Percentiles rank a stretch among this genome's conserved stretches.
Conservation (phyloP, 768 basidiomycete genomes). For the Calvatia gigantea region DNA sequence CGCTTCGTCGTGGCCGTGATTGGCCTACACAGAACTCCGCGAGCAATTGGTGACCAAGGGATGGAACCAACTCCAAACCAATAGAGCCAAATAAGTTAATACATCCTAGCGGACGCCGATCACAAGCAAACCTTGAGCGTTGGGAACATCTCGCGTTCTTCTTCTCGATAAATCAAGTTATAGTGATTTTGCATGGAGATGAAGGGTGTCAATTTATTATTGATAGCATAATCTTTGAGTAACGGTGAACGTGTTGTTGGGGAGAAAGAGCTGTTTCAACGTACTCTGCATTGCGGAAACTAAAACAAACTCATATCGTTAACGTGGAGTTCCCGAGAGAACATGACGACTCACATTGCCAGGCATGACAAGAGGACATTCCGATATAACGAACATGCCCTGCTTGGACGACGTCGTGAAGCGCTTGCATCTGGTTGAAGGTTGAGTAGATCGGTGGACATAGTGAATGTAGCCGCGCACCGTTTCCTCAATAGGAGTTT, state of each 20-base stretch:
- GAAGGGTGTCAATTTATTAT: constrained; percentile 54
- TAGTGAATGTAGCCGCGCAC: constrained; percentile 20
- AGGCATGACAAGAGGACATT: constrained; percentile 54
- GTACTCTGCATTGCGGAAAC: constrained; percentile 57
- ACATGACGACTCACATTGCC: constrained; percentile 40
- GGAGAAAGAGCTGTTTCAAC: not conserved
- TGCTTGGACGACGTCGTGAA: constrained; percentile 62
- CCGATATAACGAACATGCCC: constrained; percentile 62
- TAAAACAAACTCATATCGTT: not conserved
- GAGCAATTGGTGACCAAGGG: constrained; percentile 57
- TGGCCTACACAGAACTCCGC: constrained; percentile 50
- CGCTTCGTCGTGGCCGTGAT: constrained; percentile 36
- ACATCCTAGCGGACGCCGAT: no score
- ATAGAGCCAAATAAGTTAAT: constrained; percentile 19
- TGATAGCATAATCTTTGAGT: constrained; percentile 56
- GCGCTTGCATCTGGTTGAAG: constrained; percentile 52
- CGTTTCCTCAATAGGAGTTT: constrained; percentile 58
- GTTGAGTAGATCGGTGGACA: not conserved
- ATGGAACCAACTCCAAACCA: constrained; percentile 52
- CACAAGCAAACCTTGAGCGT: constrained; percentile 39
- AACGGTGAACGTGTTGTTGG: not conserved
- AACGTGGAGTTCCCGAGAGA: not conserved
- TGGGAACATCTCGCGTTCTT: constrained; percentile 62
- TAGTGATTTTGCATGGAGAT: constrained; percentile 71
- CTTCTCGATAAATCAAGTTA: constrained; percentile 57